Evolutionary conservation across 768 basidiomycete genomes (phyloP), one percentile per base, ranked within the genome.

Genomic region (Tulasnella sp.): DNA sequence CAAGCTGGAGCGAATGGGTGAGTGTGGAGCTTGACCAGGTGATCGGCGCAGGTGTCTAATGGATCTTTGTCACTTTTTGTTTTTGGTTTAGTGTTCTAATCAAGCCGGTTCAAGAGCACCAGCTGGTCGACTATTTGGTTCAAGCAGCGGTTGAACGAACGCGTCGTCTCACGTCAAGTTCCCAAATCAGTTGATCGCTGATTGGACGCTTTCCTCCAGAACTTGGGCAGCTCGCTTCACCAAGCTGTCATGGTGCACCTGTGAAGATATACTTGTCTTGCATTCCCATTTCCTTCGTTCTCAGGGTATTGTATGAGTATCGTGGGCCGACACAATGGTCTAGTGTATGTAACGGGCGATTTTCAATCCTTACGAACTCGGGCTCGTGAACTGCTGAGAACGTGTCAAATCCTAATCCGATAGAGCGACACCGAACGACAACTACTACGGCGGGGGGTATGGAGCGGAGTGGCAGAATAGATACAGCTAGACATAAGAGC

Each of bases 1-100:
- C 76, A 79, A 26, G 80, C 81, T 6, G 83, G 83, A 13, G 82
- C 81, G 0, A 80, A 82, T 4, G 44, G 29, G 73, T 74, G 15
- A 74, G 73, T 72, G 10, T 42, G 35, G 23, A 39, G 44, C 1
- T 74, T 7, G 9, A 74, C 13, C 7, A n/a, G 51, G 20, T 74
- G 18, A n/a, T n/a, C n/a, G 11, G 2, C 9, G 42, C 11, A 55
- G 23, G 35, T 42, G n/a, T 26, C 2, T 23, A 39, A 79, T 42
- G 11, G 20, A 16, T 18, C 15, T 16, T 67, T 75, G 13, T 18
- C 18, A 15, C 42, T 23, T 40, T 48, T 37, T 3, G 51, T 75
- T 32, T 18, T 77, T 35, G 16, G 15, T 1, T 71, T 4, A 79
- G 79, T 29, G 78, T 79, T 29, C 78, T 79, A 16, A 79, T 67